phyloP scores from a whole-genome alignment of 495 filamentous ascomycete species.

The Margaritispora aquatica region DNA sequence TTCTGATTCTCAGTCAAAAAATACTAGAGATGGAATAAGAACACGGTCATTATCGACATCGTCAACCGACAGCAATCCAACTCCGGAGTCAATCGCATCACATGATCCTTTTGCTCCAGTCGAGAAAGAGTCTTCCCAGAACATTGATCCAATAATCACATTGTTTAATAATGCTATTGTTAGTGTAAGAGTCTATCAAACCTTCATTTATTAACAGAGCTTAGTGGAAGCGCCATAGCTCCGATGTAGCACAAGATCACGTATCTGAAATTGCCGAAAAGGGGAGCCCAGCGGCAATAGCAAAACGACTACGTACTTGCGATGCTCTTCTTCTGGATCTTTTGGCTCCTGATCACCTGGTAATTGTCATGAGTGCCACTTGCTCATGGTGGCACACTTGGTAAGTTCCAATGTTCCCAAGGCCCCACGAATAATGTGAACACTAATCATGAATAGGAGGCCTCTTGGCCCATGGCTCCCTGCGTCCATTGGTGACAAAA shows the following conservation, averaged over 20 bases:
- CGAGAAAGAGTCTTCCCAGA: neutral
- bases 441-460: neutral
- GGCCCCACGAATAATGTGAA: neutral
- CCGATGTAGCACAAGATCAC: neutral
- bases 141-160: conserved; percentile 1
- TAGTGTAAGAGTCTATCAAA: neutral
- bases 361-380: conserved; percentile 2
- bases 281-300: neutral
- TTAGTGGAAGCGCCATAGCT: conserved; percentile 2
- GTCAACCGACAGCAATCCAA: neutral
- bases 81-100: neutral
- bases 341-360: neutral
- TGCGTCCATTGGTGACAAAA: neutral
- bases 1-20: no score
- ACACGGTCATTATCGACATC: neutral
- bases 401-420: neutral
- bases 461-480: conserved; percentile 1
- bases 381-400: conserved; percentile 13
- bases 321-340: neutral
- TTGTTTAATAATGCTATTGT: conserved; percentile 13
- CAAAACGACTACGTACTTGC: neutral
- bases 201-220: neutral
- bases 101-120: neutral
- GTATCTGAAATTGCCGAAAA: neutral
- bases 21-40: neutral